phyloP scores from a whole-genome alignment of 2,329 filamentous ascomycete species.

The Cladosporium oxysporum region DNA sequence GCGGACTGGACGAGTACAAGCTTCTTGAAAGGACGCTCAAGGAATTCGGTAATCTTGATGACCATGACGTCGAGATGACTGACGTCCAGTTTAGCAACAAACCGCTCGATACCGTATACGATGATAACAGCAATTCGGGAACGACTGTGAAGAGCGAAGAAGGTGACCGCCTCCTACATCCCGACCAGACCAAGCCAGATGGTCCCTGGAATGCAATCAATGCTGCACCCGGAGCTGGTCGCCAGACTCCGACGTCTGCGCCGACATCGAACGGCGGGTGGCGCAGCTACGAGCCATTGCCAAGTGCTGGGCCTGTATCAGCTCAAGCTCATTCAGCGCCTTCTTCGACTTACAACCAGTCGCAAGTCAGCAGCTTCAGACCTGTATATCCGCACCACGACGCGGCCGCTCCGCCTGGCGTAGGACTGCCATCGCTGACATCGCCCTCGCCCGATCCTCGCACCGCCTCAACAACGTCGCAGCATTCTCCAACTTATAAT shows the following conservation, averaged over 20 bases:
- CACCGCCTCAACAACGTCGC: conserved; percentile 29
- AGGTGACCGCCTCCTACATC: conserved; percentile 22
- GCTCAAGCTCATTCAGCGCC: conserved; percentile 23
- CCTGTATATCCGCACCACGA: conserved; percentile 26
- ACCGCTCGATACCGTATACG: conserved; percentile 31
- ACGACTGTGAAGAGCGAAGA: conserved; percentile 39
- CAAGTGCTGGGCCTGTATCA: conserved; percentile 24
- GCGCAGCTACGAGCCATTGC: conserved; percentile 33
- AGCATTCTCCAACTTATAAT: conserved; percentile 28
- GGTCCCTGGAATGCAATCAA: conserved; percentile 46
- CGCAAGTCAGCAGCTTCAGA: conserved; percentile 32
- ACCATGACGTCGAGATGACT: conserved; percentile 41
- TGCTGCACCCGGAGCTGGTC: conserved; percentile 30
- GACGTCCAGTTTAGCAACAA: conserved; percentile 23
- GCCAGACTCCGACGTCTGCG: conserved; percentile 27
- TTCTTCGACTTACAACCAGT: conserved; percentile 20
- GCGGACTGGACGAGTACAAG: conserved; percentile 59
- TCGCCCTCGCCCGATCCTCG: conserved; percentile 30
- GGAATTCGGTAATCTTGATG: conserved; percentile 40
- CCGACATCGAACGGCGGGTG: conserved; percentile 30
- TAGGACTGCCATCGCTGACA: conserved; percentile 29
- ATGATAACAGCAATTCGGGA: conserved; percentile 32
- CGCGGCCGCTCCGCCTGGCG: conserved; percentile 23
- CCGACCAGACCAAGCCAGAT: conserved; percentile 29
- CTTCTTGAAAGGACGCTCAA: conserved; percentile 41